Evolutionary conservation across 805 yeast genomes (phyloP), one percentile per base, ranked within the genome.

Genomic region (Ogataea methylovora): DNA sequence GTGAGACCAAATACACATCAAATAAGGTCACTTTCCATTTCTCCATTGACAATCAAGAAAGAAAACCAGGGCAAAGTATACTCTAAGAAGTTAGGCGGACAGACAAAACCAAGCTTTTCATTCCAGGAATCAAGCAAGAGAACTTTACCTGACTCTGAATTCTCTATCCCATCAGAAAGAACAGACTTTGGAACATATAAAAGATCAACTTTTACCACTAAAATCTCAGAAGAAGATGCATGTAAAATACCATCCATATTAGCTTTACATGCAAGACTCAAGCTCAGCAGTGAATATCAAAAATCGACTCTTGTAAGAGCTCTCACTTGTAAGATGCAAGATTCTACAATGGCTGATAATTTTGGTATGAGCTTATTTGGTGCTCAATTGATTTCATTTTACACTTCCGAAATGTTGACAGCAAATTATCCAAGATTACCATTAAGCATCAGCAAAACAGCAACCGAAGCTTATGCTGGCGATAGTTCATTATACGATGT

Each of bases 401-500:
- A 84, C 49, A 81, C 78, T 4, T 69, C 83, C 15, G 94, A 86
- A 56, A 63, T 82, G 46, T 64, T 90, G 39, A 62, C 86, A 47
- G 59, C 78, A 33, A 76, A 72, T 44, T 87, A 87, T 56, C 99
- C 99, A 35, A 75, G 99, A 54, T 68, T 92, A 33, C 98, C 99
- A 13, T 70, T 81, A 41, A 71, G 76, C 8, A 80, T 88, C 19
- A 71, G 86, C 37, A 75, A 79, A 46, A 76, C 79, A 6, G 84
- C 94, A 1, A 78, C 83, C 8, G 80, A 84, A 45, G 71, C 92
- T 1, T 84, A 77, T 52, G 70, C 83, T 51, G 84, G 90, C 4
- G 71, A 75, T 24, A 71, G 67, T 12, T 70, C 86, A 0, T 65
- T 92, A 37, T 63, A 74, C 24, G 72, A 71, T 32, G 63, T 87